Base-by-base conservation (phyloP, 2,329 filamentous ascomycete species). In the Graphilbum ipis-grandicollis region DNA sequence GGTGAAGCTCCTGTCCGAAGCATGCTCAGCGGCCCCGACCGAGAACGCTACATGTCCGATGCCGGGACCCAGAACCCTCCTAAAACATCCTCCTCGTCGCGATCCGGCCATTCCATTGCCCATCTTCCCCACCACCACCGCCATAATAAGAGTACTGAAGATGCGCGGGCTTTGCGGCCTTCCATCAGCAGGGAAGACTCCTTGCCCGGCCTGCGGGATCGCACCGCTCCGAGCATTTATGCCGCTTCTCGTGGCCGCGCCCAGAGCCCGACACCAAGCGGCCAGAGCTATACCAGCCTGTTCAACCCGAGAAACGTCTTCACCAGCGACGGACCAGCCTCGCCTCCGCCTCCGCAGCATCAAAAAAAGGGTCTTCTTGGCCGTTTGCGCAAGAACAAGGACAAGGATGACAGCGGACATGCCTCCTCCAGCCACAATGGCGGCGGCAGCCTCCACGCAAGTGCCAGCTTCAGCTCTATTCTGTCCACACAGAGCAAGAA, bases 201-300 rank as follows among this genome's bases (percentile, higher is more conserved):
- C 14, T 58, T 66, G 18, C 58, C 62, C 47, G 71, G 61, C 47
- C 51, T 62, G 50, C 73, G 68, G 52, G 75, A 76, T 41, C 65
- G 65, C 17, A 39, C n/a, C 2, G 22, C 34, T 2, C 40, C 44
- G 23, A 36, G 34, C 23, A 50, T 65, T 64, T 52, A 68, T 60
- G 46, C 52, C 45, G 53, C 60, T 34, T 57, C 34, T 5, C 39
- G 57, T 42, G 65, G 66, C 18, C 76, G 85, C 45, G 75, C 82
- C 12, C 71, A 80, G 42, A 93, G 86, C 55, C 84, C 86, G 19
- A 82, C 83, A 1, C 80, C 85, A 8, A 90, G 82, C 54, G 63
- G 70, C 31, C 70, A 69, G 46, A 83, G 78, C 32, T 35, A 25
- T 4, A 23, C 10, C 26, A 19, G 28, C 12, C 3, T 7, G n/a